Evolutionary conservation across 1,139 yeast genomes (phyloP).

Genomic region (Nakaseomyces sp.): DNA sequence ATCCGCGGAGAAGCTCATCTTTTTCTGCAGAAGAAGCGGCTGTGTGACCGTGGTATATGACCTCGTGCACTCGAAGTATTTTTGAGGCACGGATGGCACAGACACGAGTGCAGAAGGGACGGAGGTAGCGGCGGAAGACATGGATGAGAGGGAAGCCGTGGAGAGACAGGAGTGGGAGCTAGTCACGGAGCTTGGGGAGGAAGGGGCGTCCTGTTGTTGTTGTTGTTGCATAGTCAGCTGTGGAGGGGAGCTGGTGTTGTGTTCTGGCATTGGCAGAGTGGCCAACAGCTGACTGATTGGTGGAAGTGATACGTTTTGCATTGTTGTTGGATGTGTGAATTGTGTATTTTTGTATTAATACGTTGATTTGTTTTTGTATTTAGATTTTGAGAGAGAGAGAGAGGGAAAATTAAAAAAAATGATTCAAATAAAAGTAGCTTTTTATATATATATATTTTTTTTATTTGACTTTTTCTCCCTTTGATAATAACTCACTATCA

Average conservation of each 20-base stretch:
- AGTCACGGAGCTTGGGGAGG: conserved; percentile 4
- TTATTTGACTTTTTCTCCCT: too few species aligned
- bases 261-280: background rate
- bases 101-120: background rate
- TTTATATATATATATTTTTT: too few species aligned
- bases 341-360: too few species aligned
- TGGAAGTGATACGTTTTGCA: conserved; percentile 4
- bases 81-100: background rate
- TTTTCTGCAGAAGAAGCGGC: background rate
- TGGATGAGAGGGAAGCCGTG: conserved; percentile 2
- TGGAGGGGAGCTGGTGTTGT: background rate
- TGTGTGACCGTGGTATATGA: background rate
- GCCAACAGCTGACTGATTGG: conserved; percentile 6
- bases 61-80: background rate
- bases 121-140: too few species aligned
- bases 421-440: too few species aligned
- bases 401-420: too few species aligned
- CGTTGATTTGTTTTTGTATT: too few species aligned
- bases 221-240: too few species aligned
- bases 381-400: background rate
- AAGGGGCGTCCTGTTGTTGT: background rate
- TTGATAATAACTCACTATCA: too few species aligned
- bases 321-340: background rate
- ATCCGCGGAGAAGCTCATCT: conserved; percentile 4
- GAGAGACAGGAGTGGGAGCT: conserved; percentile 4